These are phyloP conservation scores for Leishmania amazonensis DNA, from an alignment of 208 protist genomes.

Conservation along the genomic window DNA sequence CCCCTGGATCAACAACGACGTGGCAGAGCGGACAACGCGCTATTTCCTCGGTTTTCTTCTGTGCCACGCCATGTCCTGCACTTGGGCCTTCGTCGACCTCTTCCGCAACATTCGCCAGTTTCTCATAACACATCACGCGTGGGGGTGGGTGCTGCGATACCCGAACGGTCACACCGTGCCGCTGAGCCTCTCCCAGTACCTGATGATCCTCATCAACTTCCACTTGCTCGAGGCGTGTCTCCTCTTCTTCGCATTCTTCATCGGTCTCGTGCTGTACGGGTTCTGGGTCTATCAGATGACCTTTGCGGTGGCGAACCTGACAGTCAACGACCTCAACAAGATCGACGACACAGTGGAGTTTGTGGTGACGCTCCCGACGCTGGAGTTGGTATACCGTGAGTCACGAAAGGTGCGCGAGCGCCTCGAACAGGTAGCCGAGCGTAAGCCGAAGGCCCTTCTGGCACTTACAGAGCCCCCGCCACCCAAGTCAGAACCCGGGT, in stretches of 20 bases:
- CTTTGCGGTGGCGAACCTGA: constrained; percentile 76
- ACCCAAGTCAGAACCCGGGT: constrained; percentile 37
- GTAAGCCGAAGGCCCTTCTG: constrained; percentile 49
- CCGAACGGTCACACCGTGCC: constrained; percentile 30
- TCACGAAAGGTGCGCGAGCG: constrained; percentile 48
- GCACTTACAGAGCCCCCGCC: constrained; percentile 50
- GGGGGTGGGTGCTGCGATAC: constrained; percentile 63
- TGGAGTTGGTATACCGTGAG: constrained; percentile 70
- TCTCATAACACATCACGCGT: constrained; percentile 46
- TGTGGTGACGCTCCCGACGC: constrained; percentile 48
- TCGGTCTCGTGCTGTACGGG: constrained; percentile 70
- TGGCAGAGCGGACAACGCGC: constrained; percentile 93
- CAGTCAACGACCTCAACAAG: constrained; percentile 90
- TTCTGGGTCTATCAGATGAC: constrained; percentile 90
- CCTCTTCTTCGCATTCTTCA: constrained; percentile 75
- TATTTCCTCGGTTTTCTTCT: constrained; percentile 93
- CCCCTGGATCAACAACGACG: constrained; percentile 97
- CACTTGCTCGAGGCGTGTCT: constrained; percentile 65
- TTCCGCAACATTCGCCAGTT: constrained; percentile 61
- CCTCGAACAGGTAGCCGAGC: constrained; percentile 55
- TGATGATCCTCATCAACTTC: constrained; percentile 64
- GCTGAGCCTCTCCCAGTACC: constrained; percentile 54
- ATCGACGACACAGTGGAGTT: constrained; percentile 77
- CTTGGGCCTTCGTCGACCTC: constrained; percentile 77
- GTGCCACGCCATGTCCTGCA: constrained; percentile 80